phyloP scores from a whole-genome alignment of 2,329 filamentous ascomycete species.

The Ustilaginoidea virens region DNA sequence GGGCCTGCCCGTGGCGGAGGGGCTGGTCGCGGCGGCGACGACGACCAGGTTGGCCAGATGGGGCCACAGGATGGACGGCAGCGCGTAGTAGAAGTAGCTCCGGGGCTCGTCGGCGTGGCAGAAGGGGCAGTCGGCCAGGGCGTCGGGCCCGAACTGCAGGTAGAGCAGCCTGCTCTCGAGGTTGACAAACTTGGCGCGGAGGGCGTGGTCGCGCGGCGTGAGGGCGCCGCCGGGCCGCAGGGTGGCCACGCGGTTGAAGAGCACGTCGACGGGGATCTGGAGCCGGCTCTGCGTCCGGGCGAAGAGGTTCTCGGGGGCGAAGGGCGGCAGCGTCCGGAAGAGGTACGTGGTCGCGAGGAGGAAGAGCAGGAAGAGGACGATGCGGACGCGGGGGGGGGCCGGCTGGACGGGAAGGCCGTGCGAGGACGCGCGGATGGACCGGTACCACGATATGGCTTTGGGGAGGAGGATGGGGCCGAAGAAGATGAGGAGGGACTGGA shows the following conservation, averaged over 20 bases:
- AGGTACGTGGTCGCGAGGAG: conserved; percentile 28
- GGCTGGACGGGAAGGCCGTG: conserved; percentile 36
- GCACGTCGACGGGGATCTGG: conserved; percentile 68
- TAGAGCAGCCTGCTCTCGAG: conserved; percentile 66
- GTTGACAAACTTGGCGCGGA: conserved; percentile 54
- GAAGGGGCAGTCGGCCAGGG: conserved; percentile 65
- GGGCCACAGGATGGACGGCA: conserved; percentile 58
- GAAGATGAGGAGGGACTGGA: conserved; percentile 41
- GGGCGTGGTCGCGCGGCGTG: conserved; percentile 42
- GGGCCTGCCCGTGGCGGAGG: conserved; percentile 45
- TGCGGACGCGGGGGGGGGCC: conserved; percentile 34
- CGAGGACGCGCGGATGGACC: conserved; percentile 32
- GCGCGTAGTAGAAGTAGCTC: conserved; percentile 66
- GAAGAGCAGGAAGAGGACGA: conserved; percentile 46
- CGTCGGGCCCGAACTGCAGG: conserved; percentile 63
- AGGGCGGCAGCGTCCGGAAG: conserved; percentile 47
- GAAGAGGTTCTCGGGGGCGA: conserved; percentile 74
- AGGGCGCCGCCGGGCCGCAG: conserved; percentile 34
- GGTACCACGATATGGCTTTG: conserved; percentile 49
- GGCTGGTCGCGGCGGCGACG: conserved; percentile 60
- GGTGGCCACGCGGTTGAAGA: conserved; percentile 59
- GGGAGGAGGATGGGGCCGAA: conserved; percentile 60
- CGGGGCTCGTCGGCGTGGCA: conserved; percentile 55
- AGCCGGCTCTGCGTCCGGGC: conserved; percentile 61
- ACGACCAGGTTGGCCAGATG: conserved; percentile 65